These are phyloP conservation scores for Discostella pseudostelligera DNA, from an alignment of 108 stramenopile species.

Conservation along the genomic window DNA sequence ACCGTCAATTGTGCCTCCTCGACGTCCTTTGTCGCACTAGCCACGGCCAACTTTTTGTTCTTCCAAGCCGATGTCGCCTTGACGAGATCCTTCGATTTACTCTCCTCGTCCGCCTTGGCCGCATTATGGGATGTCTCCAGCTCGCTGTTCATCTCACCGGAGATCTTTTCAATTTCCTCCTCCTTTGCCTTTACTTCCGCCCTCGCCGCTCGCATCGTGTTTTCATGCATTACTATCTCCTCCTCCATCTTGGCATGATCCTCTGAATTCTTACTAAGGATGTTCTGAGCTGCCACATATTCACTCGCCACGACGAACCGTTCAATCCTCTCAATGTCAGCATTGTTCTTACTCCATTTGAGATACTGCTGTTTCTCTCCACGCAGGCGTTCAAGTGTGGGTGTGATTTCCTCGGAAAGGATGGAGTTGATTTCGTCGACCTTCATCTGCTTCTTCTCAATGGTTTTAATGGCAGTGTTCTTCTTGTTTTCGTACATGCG, in stretches of 20 bases:
- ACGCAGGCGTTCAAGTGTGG: conserved; percentile 92
- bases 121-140: conserved; percentile 55
- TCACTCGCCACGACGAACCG: conserved; percentile 93
- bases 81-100: conserved; percentile 91
- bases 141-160: conserved; percentile 62
- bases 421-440: conserved; percentile 95
- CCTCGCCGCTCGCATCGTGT: conserved; percentile 19
- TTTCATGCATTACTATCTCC: conserved; percentile 56
- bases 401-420: conserved; percentile 95
- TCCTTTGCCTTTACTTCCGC: conserved; percentile 62
- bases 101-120: conserved; percentile 68
- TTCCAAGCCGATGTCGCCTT: conserved; percentile 85
- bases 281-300: conserved; percentile 67
- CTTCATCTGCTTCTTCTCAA: conserved; percentile 98
- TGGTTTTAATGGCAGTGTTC: conserved; percentile 92
- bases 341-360: conserved; percentile 93
- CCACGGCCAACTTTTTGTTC: conserved; percentile 66
- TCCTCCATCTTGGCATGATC: conserved; percentile 67
- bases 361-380: conserved; percentile 95
- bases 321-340: conserved; percentile 94
- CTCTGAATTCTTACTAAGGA: conserved; percentile 58
- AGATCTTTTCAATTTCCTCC: conserved; percentile 54
- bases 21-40: conserved; percentile 71
- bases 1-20: conserved; percentile 61
- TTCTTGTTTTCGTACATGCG: conserved; percentile 99